Conservation (phyloP, 768 basidiomycete genomes). For the Phylloporus sp. region DNA sequence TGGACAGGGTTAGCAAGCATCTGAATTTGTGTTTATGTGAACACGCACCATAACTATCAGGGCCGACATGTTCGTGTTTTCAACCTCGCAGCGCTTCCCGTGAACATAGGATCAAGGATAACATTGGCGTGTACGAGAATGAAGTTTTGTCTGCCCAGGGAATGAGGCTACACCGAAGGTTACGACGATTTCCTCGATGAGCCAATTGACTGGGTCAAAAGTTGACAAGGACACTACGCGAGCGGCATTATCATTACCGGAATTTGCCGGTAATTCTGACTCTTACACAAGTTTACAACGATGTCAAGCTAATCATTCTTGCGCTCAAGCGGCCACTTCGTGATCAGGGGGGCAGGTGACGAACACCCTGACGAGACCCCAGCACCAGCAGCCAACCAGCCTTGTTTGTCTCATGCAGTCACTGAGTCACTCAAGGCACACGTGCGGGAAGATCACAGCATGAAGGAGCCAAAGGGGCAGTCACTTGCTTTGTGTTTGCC, state of each 20-base stretch:
- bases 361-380: neutral
- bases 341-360: neutral
- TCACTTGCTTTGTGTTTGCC: too few species aligned
- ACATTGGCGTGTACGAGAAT: constrained; percentile 5
- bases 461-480: constrained; percentile 7
- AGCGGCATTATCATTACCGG: too few species aligned
- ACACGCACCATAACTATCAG: constrained; percentile 11
- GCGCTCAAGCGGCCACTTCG: too few species aligned
- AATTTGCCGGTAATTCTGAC: too few species aligned
- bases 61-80: neutral
- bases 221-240: neutral
- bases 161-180: constrained; percentile 30
- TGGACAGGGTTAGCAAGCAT: neutral
- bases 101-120: neutral
- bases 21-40: neutral
- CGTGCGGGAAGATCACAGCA: neutral
- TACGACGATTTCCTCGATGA: constrained; percentile 8
- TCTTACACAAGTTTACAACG: too few species aligned
- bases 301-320: too few species aligned
- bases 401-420: neutral
- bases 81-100: constrained; percentile 6
- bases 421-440: neutral
- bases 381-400: too few species aligned
- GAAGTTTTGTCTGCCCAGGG: constrained; percentile 27
- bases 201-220: constrained; percentile 29